Conservation (phyloP, 1,139 yeast species). For the Magnusiomyces fungicola region DNA sequence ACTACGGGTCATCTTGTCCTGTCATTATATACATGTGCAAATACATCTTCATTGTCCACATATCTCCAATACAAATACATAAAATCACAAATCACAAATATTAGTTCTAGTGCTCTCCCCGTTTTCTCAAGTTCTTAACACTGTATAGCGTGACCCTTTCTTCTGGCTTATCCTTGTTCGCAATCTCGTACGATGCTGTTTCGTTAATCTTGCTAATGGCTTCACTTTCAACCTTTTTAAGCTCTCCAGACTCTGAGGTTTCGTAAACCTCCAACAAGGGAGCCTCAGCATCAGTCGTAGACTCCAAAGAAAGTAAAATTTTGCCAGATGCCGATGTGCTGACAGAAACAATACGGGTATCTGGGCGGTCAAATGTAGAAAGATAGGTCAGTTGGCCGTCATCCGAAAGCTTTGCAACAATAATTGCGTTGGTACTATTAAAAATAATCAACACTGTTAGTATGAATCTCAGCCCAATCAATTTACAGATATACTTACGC, state of each 20-base stretch:
- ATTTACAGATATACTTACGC: conserved; percentile 14
- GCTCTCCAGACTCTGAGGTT: conserved; percentile 1
- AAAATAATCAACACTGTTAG: conserved; percentile 17
- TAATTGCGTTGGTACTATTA: conserved; percentile 3
- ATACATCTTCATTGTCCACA: background rate
- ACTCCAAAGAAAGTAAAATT: conserved; percentile 40
- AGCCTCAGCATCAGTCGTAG: background rate
- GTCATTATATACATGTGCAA: background rate
- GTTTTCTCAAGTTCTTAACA: conserved; percentile 61
- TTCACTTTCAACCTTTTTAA: background rate
- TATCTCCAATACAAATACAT: background rate
- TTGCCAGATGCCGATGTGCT: conserved; percentile 28
- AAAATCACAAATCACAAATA: background rate
- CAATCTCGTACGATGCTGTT: conserved; percentile 20
- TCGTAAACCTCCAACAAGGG: conserved; percentile 1
- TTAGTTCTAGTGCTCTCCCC: conserved; percentile 57
- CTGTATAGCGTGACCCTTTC: conserved; percentile 55
- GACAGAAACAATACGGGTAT: conserved; percentile 32
- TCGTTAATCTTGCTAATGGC: conserved; percentile 14
- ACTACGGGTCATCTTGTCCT: too few species aligned
- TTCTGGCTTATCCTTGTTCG: conserved; percentile 30
- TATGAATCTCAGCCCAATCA: too few species aligned
- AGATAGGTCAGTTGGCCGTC: conserved; percentile 20
- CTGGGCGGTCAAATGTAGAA: conserved; percentile 24
- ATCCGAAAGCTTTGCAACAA: background rate